Evolutionary conservation across 306 rosid genomes (phyloP).

Genomic region (Castanea crenata): DNA sequence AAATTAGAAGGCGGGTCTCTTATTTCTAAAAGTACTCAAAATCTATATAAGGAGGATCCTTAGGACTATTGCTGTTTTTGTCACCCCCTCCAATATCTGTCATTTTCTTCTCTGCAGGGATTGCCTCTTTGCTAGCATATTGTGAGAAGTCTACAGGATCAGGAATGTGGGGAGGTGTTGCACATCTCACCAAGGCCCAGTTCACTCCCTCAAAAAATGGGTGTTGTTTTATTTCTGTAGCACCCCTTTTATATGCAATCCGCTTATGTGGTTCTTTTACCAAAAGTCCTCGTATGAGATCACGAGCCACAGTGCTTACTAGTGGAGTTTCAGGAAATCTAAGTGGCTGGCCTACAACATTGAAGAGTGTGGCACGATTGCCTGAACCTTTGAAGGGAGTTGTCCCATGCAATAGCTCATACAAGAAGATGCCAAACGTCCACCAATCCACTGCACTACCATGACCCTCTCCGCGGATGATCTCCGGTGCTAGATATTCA

Average conservation of each 20-base stretch:
- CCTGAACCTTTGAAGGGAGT: slow-evolving; percentile 88
- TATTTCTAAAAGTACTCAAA: slow-evolving; percentile 47
- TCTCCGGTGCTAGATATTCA: slow-evolving; percentile 90
- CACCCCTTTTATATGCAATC: slow-evolving; percentile 84
- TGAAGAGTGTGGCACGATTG: slow-evolving; percentile 74
- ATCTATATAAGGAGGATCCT: slow-evolving; percentile 34
- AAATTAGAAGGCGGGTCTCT: neutral
- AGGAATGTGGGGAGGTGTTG: slow-evolving; percentile 74
- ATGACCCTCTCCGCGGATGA: slow-evolving; percentile 88
- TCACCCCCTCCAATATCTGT: slow-evolving; percentile 2
- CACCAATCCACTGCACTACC: slow-evolving; percentile 98
- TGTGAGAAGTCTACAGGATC: slow-evolving; percentile 64
- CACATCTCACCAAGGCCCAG: slow-evolving; percentile 92
- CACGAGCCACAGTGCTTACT: slow-evolving; percentile 55
- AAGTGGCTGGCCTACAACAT: slow-evolving; percentile 83
- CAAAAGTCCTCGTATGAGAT: slow-evolving; percentile 75
- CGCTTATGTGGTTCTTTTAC: slow-evolving; percentile 81
- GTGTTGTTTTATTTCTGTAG: slow-evolving; percentile 83
- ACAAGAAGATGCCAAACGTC: slow-evolving; percentile 92
- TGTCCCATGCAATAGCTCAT: slow-evolving; percentile 76
- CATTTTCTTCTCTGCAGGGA: slow-evolving; percentile 22
- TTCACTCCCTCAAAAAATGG: slow-evolving; percentile 91
- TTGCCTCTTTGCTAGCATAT: slow-evolving; percentile 45
- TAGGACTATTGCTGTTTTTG: neutral
- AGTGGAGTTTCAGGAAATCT: slow-evolving; percentile 76